Evolutionary conservation across 1,284 basidiomycete species (phyloP), one percentile per base, ranked within the genome.

Genomic region (Puccinia triticina): DNA sequence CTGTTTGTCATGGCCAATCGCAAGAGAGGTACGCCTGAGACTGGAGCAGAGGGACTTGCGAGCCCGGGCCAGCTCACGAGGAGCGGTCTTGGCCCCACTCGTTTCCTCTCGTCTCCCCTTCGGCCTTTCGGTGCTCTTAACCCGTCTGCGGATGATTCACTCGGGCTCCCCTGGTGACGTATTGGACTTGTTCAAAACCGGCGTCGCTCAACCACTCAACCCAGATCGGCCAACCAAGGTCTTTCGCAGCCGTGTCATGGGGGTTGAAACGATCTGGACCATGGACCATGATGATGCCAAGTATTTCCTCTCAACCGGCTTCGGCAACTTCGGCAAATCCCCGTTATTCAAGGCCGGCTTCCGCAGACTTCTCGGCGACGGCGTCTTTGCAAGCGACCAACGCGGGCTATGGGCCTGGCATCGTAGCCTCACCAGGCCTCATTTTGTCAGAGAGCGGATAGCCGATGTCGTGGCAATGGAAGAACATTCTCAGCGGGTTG

Each of bases 391-490:
- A 53, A 34, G 40, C n/a, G 46, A 72, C 48, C 75, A 71, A 61
- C 26, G 43, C 14, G 34, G 37, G 2, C 40, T 66, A 23, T 81
- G 79, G 79, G 55, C 79, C 37, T 83, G 92, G 91, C 92, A 92
- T 84, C 91, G 92, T 40, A 87, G 88, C n/a, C 90, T 90, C 71
- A 90, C 92, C 7, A 90, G 92, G 3, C 92, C 92, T 0, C 93
- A 92, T 87, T 93, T 93, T 85, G 90, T 91, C 5, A 89, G 90
- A 43, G 91, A 92, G 83, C 89, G 91, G 29, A 90, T 91, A 73
- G 89, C 90, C 5, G 92, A 93, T 85, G 92, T 92, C 82, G 89
- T 91, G 37, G 88, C 90, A 50, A 92, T 92, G 84, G 91, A 92
- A 84, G 88, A 88, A 74, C 89, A 91, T 82, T 87, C 89, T 2